A percentile compares a stretch with the other conserved stretches of the same genome.
phyloP scores from a whole-genome alignment of 2,329 filamentous ascomycete genomes.

The Thelonectria blattea region DNA sequence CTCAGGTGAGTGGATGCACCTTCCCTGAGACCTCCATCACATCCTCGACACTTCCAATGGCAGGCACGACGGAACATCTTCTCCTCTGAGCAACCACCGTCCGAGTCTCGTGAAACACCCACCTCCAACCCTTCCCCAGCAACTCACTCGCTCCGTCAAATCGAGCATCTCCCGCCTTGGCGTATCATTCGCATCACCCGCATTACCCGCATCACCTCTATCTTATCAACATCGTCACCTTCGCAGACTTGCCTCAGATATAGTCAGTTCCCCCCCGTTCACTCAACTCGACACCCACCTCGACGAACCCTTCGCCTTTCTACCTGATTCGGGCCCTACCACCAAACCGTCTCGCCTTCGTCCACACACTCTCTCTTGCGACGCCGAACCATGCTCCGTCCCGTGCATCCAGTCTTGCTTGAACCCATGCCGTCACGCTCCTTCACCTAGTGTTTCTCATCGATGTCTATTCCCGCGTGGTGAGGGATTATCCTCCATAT shows the following conservation, averaged over 20 bases:
- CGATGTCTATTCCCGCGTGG: constrained; percentile 6
- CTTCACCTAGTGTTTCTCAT: constrained; percentile 5
- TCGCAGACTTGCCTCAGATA: neutral
- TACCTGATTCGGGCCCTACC: neutral
- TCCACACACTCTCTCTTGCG: too few species aligned
- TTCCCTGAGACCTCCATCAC: neutral
- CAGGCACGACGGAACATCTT: neutral
- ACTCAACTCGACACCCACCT: neutral
- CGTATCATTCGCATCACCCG: neutral
- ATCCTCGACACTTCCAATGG: neutral
- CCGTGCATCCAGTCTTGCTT: neutral
- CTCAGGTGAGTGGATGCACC: neutral
- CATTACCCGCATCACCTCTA: neutral
- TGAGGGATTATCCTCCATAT: constrained; percentile 2
- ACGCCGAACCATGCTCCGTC: constrained; percentile 4
- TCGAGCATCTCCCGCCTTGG: neutral
- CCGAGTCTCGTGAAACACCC: neutral
- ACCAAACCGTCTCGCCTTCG: neutral
- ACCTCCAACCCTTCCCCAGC: neutral
- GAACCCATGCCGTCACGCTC: constrained; percentile 1
- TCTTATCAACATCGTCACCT: neutral
- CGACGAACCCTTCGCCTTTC: neutral
- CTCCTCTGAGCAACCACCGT: neutral
- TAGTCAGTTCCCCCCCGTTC: neutral
- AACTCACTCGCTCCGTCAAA: neutral